Evolutionary conservation across 140 eudicot genomes (phyloP).

Genomic region (Cichorium intybus): DNA sequence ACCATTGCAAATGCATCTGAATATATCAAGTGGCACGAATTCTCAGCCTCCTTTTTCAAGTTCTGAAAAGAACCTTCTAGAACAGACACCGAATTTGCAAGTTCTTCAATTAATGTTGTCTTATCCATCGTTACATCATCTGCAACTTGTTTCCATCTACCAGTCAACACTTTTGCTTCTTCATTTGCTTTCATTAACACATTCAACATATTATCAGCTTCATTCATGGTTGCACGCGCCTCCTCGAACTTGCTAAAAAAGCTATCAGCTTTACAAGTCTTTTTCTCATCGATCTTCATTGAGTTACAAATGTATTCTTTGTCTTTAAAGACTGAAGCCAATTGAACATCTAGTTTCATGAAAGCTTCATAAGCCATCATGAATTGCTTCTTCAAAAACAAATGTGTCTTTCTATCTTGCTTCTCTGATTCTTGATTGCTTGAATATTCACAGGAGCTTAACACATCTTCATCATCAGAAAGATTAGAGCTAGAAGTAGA

Average conservation of each 20-base stretch:
- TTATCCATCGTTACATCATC: constrained; percentile 59
- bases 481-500: constrained; percentile 41
- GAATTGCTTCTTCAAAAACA: constrained; percentile 41
- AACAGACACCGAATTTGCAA: constrained; percentile 30
- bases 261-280: constrained; percentile 29
- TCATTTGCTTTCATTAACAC: constrained; percentile 54
- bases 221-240: constrained; percentile 63
- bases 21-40: constrained; percentile 39
- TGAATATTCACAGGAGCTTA: background rate
- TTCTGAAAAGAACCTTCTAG: constrained; percentile 56
- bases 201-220: constrained; percentile 65
- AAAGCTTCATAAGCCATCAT: constrained; percentile 43
- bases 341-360: constrained; percentile 40
- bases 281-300: constrained; percentile 41
- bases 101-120: constrained; percentile 47
- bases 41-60: constrained; percentile 58
- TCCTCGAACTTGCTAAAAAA: constrained; percentile 61
- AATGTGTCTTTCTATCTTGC: constrained; percentile 14
- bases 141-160: constrained; percentile 63
- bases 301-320: constrained; percentile 19
- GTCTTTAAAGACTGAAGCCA: constrained; percentile 30
- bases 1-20: constrained; percentile 47
- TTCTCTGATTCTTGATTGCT: constrained; percentile 30
- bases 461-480: constrained; percentile 41
- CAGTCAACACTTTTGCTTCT: constrained; percentile 42